Evolutionary conservation across 345 rosid species (phyloP).

Genomic region (Anacardium occidentale): DNA sequence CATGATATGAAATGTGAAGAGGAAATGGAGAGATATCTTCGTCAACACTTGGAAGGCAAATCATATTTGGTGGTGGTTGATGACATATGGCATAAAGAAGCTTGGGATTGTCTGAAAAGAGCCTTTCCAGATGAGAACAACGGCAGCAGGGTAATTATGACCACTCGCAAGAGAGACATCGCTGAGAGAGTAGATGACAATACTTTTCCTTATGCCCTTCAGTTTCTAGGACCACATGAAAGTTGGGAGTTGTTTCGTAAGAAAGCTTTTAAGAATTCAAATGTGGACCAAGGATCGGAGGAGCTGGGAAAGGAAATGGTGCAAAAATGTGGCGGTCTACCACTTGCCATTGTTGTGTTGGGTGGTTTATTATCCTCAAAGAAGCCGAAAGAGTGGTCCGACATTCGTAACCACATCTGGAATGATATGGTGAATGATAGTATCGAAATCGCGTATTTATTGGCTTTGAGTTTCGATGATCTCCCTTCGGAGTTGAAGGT

Average conservation of each 20-base stretch:
- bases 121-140: slow-evolving; percentile 26
- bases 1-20: not conserved
- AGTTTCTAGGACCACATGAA: slow-evolving; percentile 11
- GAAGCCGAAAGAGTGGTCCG: not conserved
- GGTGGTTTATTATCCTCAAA: slow-evolving; percentile 23
- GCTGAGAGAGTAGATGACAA: slow-evolving; percentile 20
- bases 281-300: slow-evolving; percentile 8
- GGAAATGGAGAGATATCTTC: slow-evolving; percentile 17
- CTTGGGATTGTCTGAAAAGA: slow-evolving; percentile 21
- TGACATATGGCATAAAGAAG: slow-evolving; percentile 28
- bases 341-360: slow-evolving; percentile 28
- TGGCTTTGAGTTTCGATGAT: slow-evolving; percentile 33
- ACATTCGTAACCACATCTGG: not conserved
- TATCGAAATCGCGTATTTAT: slow-evolving; percentile 10
- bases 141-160: slow-evolving; percentile 32
- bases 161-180: slow-evolving; percentile 22
- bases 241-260: slow-evolving; percentile 31
- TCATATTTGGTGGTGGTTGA: slow-evolving; percentile 28
- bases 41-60: not conserved
- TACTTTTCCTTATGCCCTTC: slow-evolving; percentile 13
- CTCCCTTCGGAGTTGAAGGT: slow-evolving; percentile 32
- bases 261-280: slow-evolving; percentile 16
- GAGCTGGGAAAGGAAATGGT: slow-evolving; percentile 23
- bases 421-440: not conserved
- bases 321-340: slow-evolving; percentile 28